Base-by-base conservation (phyloP, 75 land plant species). In the Sequoia sempervirens region DNA sequence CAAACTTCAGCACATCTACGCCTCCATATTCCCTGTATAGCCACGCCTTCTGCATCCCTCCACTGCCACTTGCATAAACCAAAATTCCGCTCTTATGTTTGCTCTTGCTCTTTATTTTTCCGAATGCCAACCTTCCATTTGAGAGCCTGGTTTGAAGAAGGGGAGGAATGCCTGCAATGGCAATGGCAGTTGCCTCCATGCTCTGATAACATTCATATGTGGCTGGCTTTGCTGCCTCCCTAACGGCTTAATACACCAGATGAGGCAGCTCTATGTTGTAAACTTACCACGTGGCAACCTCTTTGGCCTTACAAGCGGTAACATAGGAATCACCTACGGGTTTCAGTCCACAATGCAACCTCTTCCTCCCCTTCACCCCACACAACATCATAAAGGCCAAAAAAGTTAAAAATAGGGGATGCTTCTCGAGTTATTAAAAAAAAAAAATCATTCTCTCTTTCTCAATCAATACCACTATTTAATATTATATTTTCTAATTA, bases 11-110 rank as follows among this genome's bases (percentile, higher is more conserved):
- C 32, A 93, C 91, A 20, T 90, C 86, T 2, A 80, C 82, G n/a
- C 81, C 80, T 20, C 96, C 96, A 82, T 92, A 92, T 74, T 93
- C 89, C 5, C 54, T 76, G 74, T 94, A 94, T 46, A 90, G 37
- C 96, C 96, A 94, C 4, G 92, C 96, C 80, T 88, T 93, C 85
- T 89, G 94, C 46, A 54, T 32, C 12, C 32, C 11, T 4, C 13
- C 15, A 50, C 53, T 50, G 53, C 1, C 53, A 50, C 15, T 53
- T 18, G 84, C 80, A 45, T 46, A 15, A 41, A 53, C 82, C 82
- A 83, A 45, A 4, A 53, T 17, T 80, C 30, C 5, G 5, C 37
- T 70, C 66, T 61, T 26, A 5, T 26, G 66, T 26, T 26, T 61
- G 28, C n/a, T 7, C 66, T 26, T 23, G 66, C 28, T 61, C 66